Evolutionary conservation across 495 filamentous ascomycete species (phyloP), one percentile per base, ranked within the genome.

Genomic region (Letharia lupina): DNA sequence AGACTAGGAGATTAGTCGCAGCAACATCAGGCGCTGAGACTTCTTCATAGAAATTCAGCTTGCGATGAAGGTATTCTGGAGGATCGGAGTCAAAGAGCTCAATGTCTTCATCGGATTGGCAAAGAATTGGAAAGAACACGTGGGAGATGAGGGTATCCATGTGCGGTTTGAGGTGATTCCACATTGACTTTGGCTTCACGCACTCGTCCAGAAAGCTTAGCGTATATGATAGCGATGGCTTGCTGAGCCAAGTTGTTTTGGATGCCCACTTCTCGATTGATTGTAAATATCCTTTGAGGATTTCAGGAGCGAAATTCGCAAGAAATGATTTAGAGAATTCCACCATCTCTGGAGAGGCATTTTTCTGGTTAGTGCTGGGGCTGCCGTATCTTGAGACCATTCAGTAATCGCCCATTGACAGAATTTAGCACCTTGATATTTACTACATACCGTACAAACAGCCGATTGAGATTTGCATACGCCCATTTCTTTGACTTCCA

Each of bases 401-500:
- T 73, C 60, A 71, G 61, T 64, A 67, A 44, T 39, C 16, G 52
- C 16, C 20, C 16, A 16, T 40, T 7, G 8, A 37, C 41, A 35
- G 44, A 31, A 11, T 47, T 6, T 45, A 41, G 41, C 23, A 12
- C 31, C 60, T 61, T 47, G 40, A 28, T 18, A 1, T 62, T 11
- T 37, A 37, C 54, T 60, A 45, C 84, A 56, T 80, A 93, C 90
- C 93, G 84, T 66, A 96, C 93, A 75, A 93, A 98, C 15, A 98
- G 84, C 68, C 94, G 84, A 76, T 98, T 98, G 64, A 98, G 79
- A 77, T 97, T 98, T 69, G 91, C 93, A 75, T 97, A 98, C 9
- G 93, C 88, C 95, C 94, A 98, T 77, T 98, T 98, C 88, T 98
- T 98, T 62, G 91, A 89, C 82, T 98, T 98, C 93, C 94, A 98